Evolutionary conservation across 257 asterid species (phyloP), one percentile per base, ranked within the genome.

Genomic region (Plantago major): DNA sequence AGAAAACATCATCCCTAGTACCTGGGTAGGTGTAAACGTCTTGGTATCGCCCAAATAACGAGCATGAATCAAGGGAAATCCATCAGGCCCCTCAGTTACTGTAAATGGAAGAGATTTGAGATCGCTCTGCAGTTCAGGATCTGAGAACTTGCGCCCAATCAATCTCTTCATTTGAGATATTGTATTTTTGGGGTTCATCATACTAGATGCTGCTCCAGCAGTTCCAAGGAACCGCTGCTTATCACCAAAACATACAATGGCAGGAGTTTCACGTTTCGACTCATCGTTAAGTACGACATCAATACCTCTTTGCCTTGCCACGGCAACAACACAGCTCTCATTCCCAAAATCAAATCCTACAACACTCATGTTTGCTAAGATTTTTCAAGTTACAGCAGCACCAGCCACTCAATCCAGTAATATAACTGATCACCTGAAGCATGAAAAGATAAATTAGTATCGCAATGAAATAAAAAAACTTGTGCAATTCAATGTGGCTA

Each of bases 311-410:
- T 92, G 99, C 78, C 96, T 77, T 13, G 99, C 99, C 54, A 92
- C 99, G 0, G 99, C 97, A 59, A 92, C 97, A 22, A 92, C 99
- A 11, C 94, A 71, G 60, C 95, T 92, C 79, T 92, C 97, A 10
- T 92, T 92, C 46, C 99, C 97, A 44, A 92, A 74, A 67, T 92
- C 99, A 83, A 92, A 86, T 64, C 99, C 99, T 22, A 92, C 99
- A 79, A 92, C 99, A 52, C 99, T 92, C 99, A 92, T 92, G 66
- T 73, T 82, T 74, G 72, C 63, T 69, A 43, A 56, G 49, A 28
- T 55, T 38, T 64, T 28, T 15, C 60, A 40, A 46, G 57, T 48
- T 15, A 47, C 52, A 8, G 67, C 62, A 3, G 46, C 63, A 7
- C 67, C 67, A 56, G 68, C 11, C 53, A 46, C 76, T 57, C 52